Evolutionary conservation across 2,329 filamentous ascomycete species (phyloP).

Genomic region (Ophiostoma piceae): DNA sequence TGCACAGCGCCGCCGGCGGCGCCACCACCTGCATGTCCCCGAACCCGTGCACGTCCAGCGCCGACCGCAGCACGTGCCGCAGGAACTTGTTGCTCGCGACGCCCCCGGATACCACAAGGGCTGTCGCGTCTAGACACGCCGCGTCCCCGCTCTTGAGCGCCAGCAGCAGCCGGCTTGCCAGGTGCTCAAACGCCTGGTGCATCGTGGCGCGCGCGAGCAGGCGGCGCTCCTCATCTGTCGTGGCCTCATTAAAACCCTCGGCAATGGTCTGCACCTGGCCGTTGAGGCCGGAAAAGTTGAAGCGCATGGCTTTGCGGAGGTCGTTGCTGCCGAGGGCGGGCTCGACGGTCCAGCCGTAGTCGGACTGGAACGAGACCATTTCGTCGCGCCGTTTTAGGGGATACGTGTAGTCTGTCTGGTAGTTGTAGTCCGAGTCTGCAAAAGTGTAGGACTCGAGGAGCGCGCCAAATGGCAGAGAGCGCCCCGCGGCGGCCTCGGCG

Average conservation of each 20-base stretch:
- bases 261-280: conserved; percentile 42
- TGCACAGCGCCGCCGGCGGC: conserved; percentile 75
- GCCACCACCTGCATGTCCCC: conserved; percentile 57
- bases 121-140: conserved; percentile 15
- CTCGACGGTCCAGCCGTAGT: conserved; percentile 57
- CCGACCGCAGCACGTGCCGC: conserved; percentile 54
- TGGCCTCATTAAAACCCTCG: conserved; percentile 24
- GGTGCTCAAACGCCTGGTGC: conserved; percentile 80
- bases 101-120: conserved; percentile 80
- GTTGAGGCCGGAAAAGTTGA: conserved; percentile 69
- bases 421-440: conserved; percentile 40
- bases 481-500: conserved; percentile 34
- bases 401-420: conserved; percentile 42
- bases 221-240: conserved; percentile 57
- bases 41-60: conserved; percentile 63
- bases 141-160: conserved; percentile 45
- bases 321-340: conserved; percentile 54
- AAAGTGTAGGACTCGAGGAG: conserved; percentile 73
- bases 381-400: conserved; percentile 56
- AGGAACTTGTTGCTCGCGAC: conserved; percentile 84
- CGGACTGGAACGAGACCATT: conserved; percentile 39
- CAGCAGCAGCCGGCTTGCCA: conserved; percentile 68
- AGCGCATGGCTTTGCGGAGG: conserved; percentile 52
- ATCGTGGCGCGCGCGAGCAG: conserved; percentile 68
- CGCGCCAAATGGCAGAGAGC: conserved; percentile 71